These are phyloP conservation scores for Lactuca sativa DNA, from an alignment of 129 eudicot genomes.

Conservation along the genomic window DNA sequence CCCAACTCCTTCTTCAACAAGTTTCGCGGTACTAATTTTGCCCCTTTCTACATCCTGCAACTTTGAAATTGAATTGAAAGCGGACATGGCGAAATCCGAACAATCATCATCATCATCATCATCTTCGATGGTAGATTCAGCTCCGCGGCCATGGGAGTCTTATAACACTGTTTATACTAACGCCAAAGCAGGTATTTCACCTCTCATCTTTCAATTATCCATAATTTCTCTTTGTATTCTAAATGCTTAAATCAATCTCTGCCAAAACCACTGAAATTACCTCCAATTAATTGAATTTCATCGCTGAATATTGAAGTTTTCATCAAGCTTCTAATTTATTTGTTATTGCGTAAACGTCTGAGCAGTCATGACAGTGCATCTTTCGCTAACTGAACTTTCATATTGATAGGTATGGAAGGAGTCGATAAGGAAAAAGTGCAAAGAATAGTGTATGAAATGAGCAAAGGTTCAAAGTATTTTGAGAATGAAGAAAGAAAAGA, in stretches of 20 bases:
- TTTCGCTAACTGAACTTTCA: not conserved
- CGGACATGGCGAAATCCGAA: constrained; percentile 36
- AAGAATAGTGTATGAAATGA: constrained; percentile 90
- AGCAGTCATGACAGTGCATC: not conserved
- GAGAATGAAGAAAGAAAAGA: constrained; percentile 88
- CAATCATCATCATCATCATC: constrained; percentile 29
- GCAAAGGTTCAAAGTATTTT: constrained; percentile 94
- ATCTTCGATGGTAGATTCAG: constrained; percentile 33
- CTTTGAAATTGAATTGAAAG: not conserved
- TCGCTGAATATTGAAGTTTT: not conserved
- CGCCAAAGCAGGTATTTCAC: constrained; percentile 85
- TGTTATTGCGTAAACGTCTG: not conserved
- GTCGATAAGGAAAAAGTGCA: constrained; percentile 99
- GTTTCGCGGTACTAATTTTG: constrained; percentile 21
- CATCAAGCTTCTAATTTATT: not conserved
- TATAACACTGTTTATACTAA: constrained; percentile 85
- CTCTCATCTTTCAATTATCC: constrained; percentile 1
- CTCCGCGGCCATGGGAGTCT: constrained; percentile 85
- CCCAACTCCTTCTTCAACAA: constrained; percentile 16
- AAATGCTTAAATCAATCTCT: not conserved
- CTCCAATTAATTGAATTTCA: not conserved
- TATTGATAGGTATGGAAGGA: constrained; percentile 85
- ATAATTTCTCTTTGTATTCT: too few relatives aligned
- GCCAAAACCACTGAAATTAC: not conserved
- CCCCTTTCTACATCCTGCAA: not conserved